phyloP scores from a whole-genome alignment of 2,329 filamentous ascomycete species.

The Colletotrichum tabaci region DNA sequence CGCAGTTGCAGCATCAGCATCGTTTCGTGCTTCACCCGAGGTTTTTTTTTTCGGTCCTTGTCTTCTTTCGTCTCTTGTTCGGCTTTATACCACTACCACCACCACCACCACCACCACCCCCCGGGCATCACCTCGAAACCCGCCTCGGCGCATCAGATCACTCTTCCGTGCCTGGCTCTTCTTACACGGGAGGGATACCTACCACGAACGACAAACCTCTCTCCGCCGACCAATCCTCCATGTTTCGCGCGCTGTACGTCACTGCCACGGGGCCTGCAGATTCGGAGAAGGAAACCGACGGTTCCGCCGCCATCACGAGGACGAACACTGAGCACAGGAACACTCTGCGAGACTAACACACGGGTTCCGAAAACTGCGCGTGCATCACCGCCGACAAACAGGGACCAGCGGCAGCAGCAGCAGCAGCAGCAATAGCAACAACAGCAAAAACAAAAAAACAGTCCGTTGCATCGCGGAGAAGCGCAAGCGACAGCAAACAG shows the following conservation, averaged over 20 bases:
- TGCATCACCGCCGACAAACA: background rate
- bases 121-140: constrained; percentile 12
- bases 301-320: background rate
- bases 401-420: background rate
- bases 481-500: constrained; percentile 3
- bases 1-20: constrained; percentile 5
- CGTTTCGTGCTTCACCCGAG: background rate
- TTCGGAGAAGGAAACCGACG: constrained; percentile 8
- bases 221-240: constrained; percentile 1
- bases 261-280: constrained; percentile 25
- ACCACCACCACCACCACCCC: constrained; percentile 5
- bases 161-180: background rate
- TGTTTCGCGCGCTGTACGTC: constrained; percentile 32
- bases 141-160: constrained; percentile 9
- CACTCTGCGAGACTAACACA: background rate
- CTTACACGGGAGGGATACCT: background rate
- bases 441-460: no score
- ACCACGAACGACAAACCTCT: background rate
- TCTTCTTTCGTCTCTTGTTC: constrained; percentile 28
- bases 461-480: background rate
- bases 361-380: background rate
- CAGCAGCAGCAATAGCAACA: no score
- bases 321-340: background rate
- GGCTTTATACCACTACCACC: constrained; percentile 15
- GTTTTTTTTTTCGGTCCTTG: background rate